Percentiles rank a stretch among this genome's conserved stretches.
These are phyloP conservation scores for Cavenderia fasciculata DNA, from an alignment of 78 protist genomes.

Conservation along the genomic window DNA sequence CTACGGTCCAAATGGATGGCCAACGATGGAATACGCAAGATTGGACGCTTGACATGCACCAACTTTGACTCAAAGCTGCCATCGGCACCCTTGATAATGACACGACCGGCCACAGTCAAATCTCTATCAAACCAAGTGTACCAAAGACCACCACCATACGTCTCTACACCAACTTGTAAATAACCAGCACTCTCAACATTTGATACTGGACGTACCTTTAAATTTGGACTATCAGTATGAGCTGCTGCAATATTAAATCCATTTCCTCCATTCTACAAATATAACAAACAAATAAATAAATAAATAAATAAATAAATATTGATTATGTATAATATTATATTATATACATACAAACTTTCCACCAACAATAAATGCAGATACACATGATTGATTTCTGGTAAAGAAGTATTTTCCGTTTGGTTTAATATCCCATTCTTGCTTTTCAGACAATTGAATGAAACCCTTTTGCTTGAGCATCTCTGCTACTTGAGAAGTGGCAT, in stretches of 20 bases:
- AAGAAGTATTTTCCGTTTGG: conserved; percentile 90
- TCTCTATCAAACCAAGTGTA: conserved; percentile 98
- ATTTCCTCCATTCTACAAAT: conserved; percentile 74
- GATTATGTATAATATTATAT: background rate
- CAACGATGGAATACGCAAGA: conserved; percentile 88
- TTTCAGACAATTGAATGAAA: conserved; percentile 79
- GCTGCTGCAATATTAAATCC: conserved; percentile 90
- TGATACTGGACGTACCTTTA: conserved; percentile 71
- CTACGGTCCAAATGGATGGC: conserved; percentile 94
- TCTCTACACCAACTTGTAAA: conserved; percentile 87
- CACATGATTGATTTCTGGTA: conserved; percentile 91
- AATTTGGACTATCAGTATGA: conserved; percentile 93
- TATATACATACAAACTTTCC: conserved; percentile 80
- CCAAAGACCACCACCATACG: conserved; percentile 98
- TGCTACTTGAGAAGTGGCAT: conserved; percentile 57
- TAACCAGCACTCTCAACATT: conserved; percentile 70
- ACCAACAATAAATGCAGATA: conserved; percentile 95
- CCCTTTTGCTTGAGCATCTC: conserved; percentile 58
- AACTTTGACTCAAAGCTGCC: conserved; percentile 50
- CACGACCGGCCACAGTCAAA: conserved; percentile 93
- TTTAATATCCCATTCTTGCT: conserved; percentile 54
- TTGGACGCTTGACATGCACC: conserved; percentile 73
- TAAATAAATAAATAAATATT: background rate
- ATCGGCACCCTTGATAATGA: conserved; percentile 74
- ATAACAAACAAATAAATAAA: background rate